These are phyloP conservation scores for Camillea tinctor DNA, from an alignment of 2,329 filamentous ascomycete genomes.

Conservation along the genomic window DNA sequence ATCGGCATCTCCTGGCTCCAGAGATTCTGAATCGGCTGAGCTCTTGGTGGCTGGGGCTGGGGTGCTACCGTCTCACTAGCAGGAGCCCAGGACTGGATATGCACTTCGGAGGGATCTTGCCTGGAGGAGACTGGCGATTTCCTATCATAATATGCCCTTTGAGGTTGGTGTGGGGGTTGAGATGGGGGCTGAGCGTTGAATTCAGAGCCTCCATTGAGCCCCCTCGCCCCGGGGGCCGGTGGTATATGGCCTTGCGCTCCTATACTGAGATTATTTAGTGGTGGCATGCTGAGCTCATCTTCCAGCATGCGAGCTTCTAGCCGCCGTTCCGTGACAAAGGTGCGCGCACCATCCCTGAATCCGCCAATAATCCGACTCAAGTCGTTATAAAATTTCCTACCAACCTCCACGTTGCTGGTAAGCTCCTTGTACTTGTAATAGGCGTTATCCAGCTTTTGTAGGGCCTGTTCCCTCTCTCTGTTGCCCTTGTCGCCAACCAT, in stretches of 20 bases:
- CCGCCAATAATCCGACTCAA: constrained; percentile 79
- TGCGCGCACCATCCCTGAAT: constrained; percentile 74
- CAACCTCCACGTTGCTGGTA: constrained; percentile 84
- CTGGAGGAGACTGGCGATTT: constrained; percentile 26
- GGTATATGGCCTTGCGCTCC: constrained; percentile 11
- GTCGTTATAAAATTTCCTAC: constrained; percentile 96
- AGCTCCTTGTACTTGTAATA: constrained; percentile 98
- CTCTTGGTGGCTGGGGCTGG: constrained; percentile 37
- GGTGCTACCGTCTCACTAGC: constrained; percentile 51
- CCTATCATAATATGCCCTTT: constrained; percentile 28
- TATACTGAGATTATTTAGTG: constrained; percentile 27
- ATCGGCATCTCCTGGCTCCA: constrained; percentile 84
- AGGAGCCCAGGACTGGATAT: constrained; percentile 55
- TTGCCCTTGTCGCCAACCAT: constrained; percentile 61
- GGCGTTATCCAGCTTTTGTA: constrained; percentile 86
- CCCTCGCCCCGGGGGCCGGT: constrained; percentile 1
- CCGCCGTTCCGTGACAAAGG: constrained; percentile 77
- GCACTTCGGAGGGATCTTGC: constrained; percentile 42
- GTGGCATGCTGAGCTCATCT: constrained; percentile 34
- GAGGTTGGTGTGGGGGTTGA: constrained; percentile 23
- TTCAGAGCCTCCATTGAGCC: constrained; percentile 3
- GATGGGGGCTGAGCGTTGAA: constrained; percentile 13
- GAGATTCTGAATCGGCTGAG: constrained; percentile 49
- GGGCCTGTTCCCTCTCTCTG: constrained; percentile 74
- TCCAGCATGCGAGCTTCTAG: constrained; percentile 72